Evolutionary conservation across 176 grass and related monocot species (phyloP), one percentile per base, ranked within the genome.

Genomic region (Elaeis guineensis): DNA sequence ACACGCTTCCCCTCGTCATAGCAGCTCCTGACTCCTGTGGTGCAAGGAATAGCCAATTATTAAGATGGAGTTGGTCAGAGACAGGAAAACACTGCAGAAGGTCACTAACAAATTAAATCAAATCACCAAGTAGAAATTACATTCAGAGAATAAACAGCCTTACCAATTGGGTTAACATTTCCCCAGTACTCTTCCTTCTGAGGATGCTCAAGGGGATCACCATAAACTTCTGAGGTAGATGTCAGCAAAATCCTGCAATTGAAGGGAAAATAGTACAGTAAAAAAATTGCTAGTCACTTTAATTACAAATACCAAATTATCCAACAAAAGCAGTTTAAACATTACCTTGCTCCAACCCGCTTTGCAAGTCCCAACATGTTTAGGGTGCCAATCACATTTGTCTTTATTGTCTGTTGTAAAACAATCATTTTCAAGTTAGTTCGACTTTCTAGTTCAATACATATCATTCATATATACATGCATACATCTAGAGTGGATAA

Each of bases 321-420:
- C 28, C 28, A 6, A 6, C 28, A 30, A 30, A 30, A 30, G 28
- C 28, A 30, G 28, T 30, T 30, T 30, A 30, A 44, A 44, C 35
- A 14, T 44, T 71, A 95, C 80, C 91, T 85, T 52, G 86, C 91
- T 39, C 91, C 91, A 75, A 95, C 85, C 49, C 83, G 65, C 77
- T 90, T 95, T 59, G 91, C 83, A 66, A 95, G 69, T 53, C 91
- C 91, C 80, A 95, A 73, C 91, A 95, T 95, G 77, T 90, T 95
- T 65, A 95, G 70, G 25, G 91, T 95, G 49, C 91, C 86, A 75
- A 95, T 95, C 67, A 95, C 86, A 86, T 95, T 87, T 77, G 91
- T 95, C 83, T 95, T 95, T 73, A 77, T 50, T 62, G 75, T 52
- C 75, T 48, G 83, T 84, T 69, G 35, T 44, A 12, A 44, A 44